Base-by-base conservation (phyloP, 257 asterid species). In the Jacaranda copaia region DNA sequence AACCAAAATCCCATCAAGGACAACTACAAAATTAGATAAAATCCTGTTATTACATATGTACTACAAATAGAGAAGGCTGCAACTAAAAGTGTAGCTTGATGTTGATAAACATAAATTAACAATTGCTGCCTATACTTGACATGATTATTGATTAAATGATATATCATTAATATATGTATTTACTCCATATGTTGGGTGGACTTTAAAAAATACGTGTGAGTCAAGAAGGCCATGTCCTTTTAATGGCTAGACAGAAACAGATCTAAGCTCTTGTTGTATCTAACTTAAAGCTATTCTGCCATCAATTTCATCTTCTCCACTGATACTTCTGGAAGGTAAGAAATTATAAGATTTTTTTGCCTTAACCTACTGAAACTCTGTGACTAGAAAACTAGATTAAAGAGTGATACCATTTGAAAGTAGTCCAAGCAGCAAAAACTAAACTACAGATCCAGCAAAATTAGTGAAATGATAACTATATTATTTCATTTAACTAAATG, bases 1-100 rank as follows among this genome's bases (percentile, higher is more conserved):
- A 90, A 77, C 98, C 98, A 96, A 87, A 96, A 96, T 65, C 99
- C 99, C 86, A 84, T 89, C 89, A 96, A 88, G 52, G 97, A 87
- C 70, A 90, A 79, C 60, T 94, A 88, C 78, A 83, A 63, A 57
- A 77, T 53, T 20, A 12, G 45, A 32, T 19, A 14, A 14, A 53
- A 5, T 16, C 53, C 35, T 14, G 19, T 18, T 45, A 8, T 25
- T 8, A 6, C 40, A 56, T 12, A 39, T 12, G 36, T 72, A 39
- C 7, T 32, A 42, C 6, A 58, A 79, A 65, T 15, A 39, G 36
- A 5, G n/a, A 20, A 46, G 55, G 16, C 16, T 5, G 64, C 60
- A 56, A 16, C 38, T 48, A 46, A n/a, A 42, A n/a, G 38, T 14
- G 1, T 46, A 32, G 52, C 40, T 62, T 11, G 0, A 63, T 49